Evolutionary conservation across 75 land plant species (phyloP), one percentile per base, ranked within the genome.

Genomic region (Ceratopteris richardii): DNA sequence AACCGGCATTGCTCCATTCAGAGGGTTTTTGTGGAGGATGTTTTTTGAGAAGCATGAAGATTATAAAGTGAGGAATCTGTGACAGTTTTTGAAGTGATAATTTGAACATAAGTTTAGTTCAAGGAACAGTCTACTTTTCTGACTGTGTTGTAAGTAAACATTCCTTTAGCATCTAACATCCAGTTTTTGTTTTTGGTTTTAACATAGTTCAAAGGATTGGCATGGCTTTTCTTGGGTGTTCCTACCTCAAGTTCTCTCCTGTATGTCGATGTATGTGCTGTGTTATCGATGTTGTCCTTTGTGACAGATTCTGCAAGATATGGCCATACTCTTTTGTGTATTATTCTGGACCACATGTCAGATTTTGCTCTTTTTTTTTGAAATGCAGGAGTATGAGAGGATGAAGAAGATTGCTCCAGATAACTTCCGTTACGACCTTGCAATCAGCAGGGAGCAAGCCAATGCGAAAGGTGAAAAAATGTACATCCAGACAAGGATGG

Each of bases 151-250:
- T 10, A 40, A 10, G 42, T n/a, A n/a, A n/a, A n/a, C n/a, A n/a
- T n/a, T n/a, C n/a, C n/a, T n/a, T n/a, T n/a, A n/a, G n/a, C 9
- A 14, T 14, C 42, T 10, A 14, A 40, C 9, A 40, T 10, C 42
- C 42, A 10, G 42, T 10, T 40, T 40, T 10, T 40, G 42, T 10
- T 9, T 14, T 9, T 40, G 42, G 42, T 9, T 40, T 10, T 16
- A 25, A 12, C 7, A 31, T 27, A 94, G 91, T 94, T 84, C 78
- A 84, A 84, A 62, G 99, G 99, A 41, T 55, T 95, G 31, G 97
- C 99, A 30, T 95, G 99, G 99, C 82, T 95, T 24, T 95, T 95
- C 72, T 73, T 95, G 84, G 99, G 99, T 30, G 97, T 95, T 33
- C 89, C 99, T 4, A 95, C 92, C 44, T 68, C 84, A 51, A 85